phyloP scores from a whole-genome alignment of 2,329 filamentous ascomycete species.

The Anthostomella pinea region DNA sequence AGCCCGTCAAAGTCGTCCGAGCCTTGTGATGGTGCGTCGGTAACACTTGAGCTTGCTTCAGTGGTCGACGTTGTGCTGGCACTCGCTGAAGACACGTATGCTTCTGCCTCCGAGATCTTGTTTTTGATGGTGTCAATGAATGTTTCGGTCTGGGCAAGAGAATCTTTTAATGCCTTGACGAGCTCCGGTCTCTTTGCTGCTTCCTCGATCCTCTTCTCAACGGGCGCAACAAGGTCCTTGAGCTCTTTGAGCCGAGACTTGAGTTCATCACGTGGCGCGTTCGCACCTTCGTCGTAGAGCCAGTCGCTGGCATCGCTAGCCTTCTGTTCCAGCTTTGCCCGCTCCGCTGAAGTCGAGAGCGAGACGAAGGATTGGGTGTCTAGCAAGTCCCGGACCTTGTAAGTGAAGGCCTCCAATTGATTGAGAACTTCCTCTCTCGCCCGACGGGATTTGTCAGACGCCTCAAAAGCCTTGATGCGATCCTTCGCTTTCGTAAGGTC shows the following conservation, averaged over 20 bases:
- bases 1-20: slow-evolving; percentile 66
- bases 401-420: slow-evolving; percentile 89
- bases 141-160: slow-evolving; percentile 68
- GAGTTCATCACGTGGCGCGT: slow-evolving; percentile 72
- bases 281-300: slow-evolving; percentile 82
- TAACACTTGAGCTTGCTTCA: slow-evolving; percentile 39
- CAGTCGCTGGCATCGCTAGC: slow-evolving; percentile 75
- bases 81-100: slow-evolving; percentile 53
- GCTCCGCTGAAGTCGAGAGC: slow-evolving; percentile 66
- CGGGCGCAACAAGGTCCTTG: slow-evolving; percentile 72
- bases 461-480: slow-evolving; percentile 79
- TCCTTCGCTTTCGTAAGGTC: slow-evolving; percentile 57
- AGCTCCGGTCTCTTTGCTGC: slow-evolving; percentile 66
- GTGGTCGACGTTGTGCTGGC: slow-evolving; percentile 45
- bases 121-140: slow-evolving; percentile 68
- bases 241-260: slow-evolving; percentile 74
- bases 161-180: slow-evolving; percentile 63
- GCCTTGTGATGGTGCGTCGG: slow-evolving; percentile 45
- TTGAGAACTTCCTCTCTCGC: slow-evolving; percentile 85
- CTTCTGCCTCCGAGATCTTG: slow-evolving; percentile 67
- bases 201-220: slow-evolving; percentile 74
- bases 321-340: slow-evolving; percentile 63
- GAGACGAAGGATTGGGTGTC: slow-evolving; percentile 72
- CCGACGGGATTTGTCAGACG: slow-evolving; percentile 74
- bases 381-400: slow-evolving; percentile 79